phyloP scores from a whole-genome alignment of 495 filamentous ascomycete species.

The Xylaria venustula region DNA sequence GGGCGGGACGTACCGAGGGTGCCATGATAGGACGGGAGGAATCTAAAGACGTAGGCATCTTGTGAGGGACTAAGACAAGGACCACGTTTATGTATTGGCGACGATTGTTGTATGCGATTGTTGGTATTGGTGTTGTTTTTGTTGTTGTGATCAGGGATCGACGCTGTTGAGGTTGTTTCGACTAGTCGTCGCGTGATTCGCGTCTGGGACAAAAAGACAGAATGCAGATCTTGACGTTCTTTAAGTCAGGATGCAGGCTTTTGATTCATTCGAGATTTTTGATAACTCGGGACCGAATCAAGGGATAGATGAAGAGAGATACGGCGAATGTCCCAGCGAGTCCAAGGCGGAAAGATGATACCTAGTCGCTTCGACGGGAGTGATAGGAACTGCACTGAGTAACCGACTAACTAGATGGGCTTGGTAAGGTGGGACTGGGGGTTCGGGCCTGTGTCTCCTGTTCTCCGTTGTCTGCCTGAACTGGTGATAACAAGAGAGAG shows the following conservation, averaged over 20 bases:
- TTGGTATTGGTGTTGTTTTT: too few relatives aligned
- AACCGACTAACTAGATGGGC: too few relatives aligned
- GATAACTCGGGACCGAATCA: not conserved
- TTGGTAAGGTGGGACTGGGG: too few relatives aligned
- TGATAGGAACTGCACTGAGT: too few relatives aligned
- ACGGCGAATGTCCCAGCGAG: not conserved
- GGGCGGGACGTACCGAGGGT: slow-evolving; percentile 59
- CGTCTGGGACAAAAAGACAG: not conserved
- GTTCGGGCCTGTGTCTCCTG: too few relatives aligned
- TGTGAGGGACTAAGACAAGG: not conserved
- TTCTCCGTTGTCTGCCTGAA: too few relatives aligned
- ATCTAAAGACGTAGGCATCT: slow-evolving; percentile 67
- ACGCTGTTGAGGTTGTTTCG: too few relatives aligned
- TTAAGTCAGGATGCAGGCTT: not conserved
- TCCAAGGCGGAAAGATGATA: not conserved
- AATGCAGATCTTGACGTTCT: not conserved
- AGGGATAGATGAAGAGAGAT: not conserved
- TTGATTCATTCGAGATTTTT: not conserved
- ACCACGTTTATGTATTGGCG: too few relatives aligned
- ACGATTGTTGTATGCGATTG: too few relatives aligned
- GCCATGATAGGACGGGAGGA: slow-evolving; percentile 77
- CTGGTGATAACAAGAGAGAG: not conserved
- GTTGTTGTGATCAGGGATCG: too few relatives aligned
- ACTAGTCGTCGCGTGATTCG: slow-evolving; percentile 1
- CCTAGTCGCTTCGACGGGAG: too few relatives aligned